phyloP scores from a whole-genome alignment of 345 rosid species.

The Syzygium aromaticum region DNA sequence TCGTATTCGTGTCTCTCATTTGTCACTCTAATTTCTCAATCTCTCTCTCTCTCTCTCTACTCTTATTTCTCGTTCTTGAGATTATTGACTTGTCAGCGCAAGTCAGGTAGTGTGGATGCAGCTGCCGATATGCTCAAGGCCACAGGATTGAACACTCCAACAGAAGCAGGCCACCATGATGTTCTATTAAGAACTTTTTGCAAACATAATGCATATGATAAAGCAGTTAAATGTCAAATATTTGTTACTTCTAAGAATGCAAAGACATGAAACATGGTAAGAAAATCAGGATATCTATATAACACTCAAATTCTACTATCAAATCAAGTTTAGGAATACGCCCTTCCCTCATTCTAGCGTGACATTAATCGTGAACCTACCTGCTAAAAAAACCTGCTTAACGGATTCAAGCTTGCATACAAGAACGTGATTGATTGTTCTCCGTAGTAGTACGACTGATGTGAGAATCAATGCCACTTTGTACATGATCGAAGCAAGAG shows the following conservation, averaged over 20 bases:
- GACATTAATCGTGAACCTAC: neutral
- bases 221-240: slow-evolving; percentile 28
- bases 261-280: neutral
- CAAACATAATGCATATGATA: slow-evolving; percentile 48
- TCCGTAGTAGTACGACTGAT: neutral
- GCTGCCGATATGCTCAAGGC: slow-evolving; percentile 62
- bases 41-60: neutral
- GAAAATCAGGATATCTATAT: neutral
- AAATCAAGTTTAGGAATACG: neutral
- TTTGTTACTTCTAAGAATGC: neutral
- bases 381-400: no score
- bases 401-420: neutral
- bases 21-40: neutral
- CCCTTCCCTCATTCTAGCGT: neutral
- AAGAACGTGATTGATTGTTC: neutral
- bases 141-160: slow-evolving; percentile 56
- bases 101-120: slow-evolving; percentile 54
- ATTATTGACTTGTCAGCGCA: slow-evolving; percentile 47
- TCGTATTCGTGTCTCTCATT: neutral
- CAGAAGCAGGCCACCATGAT: slow-evolving; percentile 74
- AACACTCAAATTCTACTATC: neutral
- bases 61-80: slow-evolving; percentile 20
- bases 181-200: slow-evolving; percentile 52
- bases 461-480: neutral
- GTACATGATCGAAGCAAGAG: neutral